Base-by-base conservation (phyloP, 345 rosid species). In the Cardamine resedifolia region DNA sequence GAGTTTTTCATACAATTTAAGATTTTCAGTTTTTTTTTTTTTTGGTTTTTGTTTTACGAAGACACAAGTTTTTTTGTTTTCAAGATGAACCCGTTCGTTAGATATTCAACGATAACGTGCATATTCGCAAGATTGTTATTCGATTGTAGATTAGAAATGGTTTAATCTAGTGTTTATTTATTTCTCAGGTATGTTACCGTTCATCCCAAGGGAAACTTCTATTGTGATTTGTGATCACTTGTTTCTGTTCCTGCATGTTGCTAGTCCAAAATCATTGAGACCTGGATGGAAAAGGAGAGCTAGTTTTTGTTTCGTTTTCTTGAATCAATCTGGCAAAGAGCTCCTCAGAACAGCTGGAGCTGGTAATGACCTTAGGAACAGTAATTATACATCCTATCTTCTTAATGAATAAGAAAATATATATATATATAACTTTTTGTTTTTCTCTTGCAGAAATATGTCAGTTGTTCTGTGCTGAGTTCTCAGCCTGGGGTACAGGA, bases 251-350 rank as follows among this genome's bases (percentile, higher is more conserved):
- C 44, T 64, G 18, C 0, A 4, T 28, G 69, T 48, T 48, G 28
- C 45, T 1, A 48, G 23, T 15, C 44, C 19, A 19, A 11, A 7
- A 2, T 48, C 7, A 11, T 14, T 64, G 7, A 28, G 12, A 48
- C 0, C 58, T 64, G 58, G 69, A 19, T 64, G 69, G 57, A 64
- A 20, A 20, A 48, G 9, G 8, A 31, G 14, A 30, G 57, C 36
- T 31, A 8, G 23, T 16, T 47, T 0, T 47, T 48, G 8, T 15
- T 64, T 64, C 19, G 16, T 47, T 19, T 0, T 48, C 12, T 31
- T 4, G 6, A 47, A 64, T 64, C 44, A 64, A 64, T 30, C 19
- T 3, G 44, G 36, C 19, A 48, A 64, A 47, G 57, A 6, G 14
- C 45, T 48, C 31, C 1, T 12, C 7, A 31, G 11, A 12, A 7